Evolutionary conservation across 2,329 filamentous ascomycete species (phyloP).

Genomic region (Akanthomyces muscarius): DNA sequence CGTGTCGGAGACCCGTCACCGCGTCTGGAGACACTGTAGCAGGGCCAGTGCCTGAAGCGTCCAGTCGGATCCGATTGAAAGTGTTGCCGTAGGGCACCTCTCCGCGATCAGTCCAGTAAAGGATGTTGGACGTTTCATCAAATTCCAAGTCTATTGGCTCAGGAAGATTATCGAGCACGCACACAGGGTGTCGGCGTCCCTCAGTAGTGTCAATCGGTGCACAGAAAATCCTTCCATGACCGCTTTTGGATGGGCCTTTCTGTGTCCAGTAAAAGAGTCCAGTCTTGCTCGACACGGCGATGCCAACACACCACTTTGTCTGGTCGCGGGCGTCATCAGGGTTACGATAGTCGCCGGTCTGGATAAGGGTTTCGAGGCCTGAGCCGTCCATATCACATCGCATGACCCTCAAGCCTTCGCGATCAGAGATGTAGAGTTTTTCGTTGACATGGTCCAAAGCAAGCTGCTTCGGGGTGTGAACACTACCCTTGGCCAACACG

Average conservation of each 20-base stretch:
- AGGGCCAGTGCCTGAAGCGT: not conserved
- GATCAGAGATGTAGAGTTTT: conserved; percentile 42
- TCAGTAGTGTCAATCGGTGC: conserved; percentile 40
- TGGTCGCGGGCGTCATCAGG: conserved; percentile 28
- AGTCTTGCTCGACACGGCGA: conserved; percentile 40
- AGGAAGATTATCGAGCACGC: conserved; percentile 42
- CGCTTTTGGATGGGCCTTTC: conserved; percentile 51
- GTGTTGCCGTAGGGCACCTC: conserved; percentile 53
- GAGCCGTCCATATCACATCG: conserved; percentile 38
- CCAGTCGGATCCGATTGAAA: conserved; percentile 35
- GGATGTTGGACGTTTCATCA: conserved; percentile 38
- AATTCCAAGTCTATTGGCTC: conserved; percentile 57
- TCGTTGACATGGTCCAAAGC: conserved; percentile 25
- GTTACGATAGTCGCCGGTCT: conserved; percentile 28
- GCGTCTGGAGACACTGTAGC: too few species aligned
- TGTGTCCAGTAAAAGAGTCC: conserved; percentile 57
- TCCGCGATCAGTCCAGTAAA: conserved; percentile 61
- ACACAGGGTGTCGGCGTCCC: conserved; percentile 39
- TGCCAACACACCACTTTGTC: conserved; percentile 52
- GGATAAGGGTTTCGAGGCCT: conserved; percentile 36
- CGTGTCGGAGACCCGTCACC: too few species aligned
- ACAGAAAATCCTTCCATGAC: conserved; percentile 48
- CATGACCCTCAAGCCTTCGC: conserved; percentile 40
- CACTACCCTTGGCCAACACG: conserved; percentile 39
- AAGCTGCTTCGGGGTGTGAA: conserved; percentile 49